Conservation (phyloP, 352 stramenopile genomes). For the Pythium utonaiense region DNA sequence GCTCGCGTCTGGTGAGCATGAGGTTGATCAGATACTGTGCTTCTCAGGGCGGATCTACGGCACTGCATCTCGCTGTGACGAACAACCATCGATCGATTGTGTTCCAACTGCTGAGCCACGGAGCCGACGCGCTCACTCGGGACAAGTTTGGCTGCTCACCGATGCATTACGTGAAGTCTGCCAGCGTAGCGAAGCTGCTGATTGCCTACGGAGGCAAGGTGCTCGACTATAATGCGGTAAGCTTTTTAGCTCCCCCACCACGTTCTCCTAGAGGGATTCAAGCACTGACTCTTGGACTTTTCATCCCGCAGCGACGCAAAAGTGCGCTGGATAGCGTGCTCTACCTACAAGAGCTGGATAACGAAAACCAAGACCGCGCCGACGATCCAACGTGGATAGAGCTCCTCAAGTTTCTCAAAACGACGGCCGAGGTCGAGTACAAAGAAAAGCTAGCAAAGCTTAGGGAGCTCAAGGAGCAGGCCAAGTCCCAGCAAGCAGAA, state of each 20-base stretch:
- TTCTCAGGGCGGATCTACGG: slow-evolving; percentile 48
- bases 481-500: slow-evolving; percentile 17
- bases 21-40: neutral
- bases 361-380: slow-evolving; percentile 9
- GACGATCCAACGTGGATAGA: slow-evolving; percentile 13
- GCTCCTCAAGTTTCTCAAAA: slow-evolving; percentile 46
- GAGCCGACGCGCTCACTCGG: slow-evolving; percentile 43
- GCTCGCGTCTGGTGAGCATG: neutral
- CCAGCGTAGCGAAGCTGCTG: slow-evolving; percentile 61
- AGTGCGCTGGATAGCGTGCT: slow-evolving; percentile 45
- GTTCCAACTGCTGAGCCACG: slow-evolving; percentile 68
- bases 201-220: slow-evolving; percentile 53
- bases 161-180: slow-evolving; percentile 66
- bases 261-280: too few relatives aligned
- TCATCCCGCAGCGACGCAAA: slow-evolving; percentile 64
- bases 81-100: slow-evolving; percentile 54
- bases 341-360: neutral
- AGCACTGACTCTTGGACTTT: too few relatives aligned
- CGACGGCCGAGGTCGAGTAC: slow-evolving; percentile 46
- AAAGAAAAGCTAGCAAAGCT: slow-evolving; percentile 46
- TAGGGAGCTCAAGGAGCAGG: slow-evolving; percentile 34
- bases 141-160: slow-evolving; percentile 65
- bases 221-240: slow-evolving; percentile 58
- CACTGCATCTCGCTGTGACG: slow-evolving; percentile 57
- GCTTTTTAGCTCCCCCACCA: too few relatives aligned